A percentile compares a stretch with the other conserved stretches of the same genome.
Evolutionary conservation across 352 stramenopile genomes (phyloP).

Genomic region (Pythium diclinum): DNA sequence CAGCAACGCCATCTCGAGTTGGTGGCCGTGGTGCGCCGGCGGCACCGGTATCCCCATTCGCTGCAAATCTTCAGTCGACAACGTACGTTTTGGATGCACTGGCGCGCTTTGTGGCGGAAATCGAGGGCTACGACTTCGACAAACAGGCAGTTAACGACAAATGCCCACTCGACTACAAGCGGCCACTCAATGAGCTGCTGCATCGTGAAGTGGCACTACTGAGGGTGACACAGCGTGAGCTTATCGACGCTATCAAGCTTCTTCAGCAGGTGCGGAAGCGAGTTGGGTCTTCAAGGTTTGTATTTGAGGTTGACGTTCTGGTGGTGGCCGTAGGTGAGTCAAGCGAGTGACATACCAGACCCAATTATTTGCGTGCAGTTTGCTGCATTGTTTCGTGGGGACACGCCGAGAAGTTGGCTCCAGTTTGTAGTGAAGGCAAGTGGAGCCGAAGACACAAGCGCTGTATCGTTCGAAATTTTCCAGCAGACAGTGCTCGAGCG

Average conservation of each 20-base stretch:
- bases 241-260: slow-evolving; percentile 14
- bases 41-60: background rate
- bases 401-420: slow-evolving; percentile 8
- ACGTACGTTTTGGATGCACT: slow-evolving; percentile 13
- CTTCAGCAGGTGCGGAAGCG: slow-evolving; percentile 17
- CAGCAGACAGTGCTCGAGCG: slow-evolving; percentile 32
- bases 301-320: background rate
- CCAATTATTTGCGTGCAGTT: background rate
- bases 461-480: slow-evolving; percentile 32
- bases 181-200: slow-evolving; percentile 24
- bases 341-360: slow-evolving; percentile 7
- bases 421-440: background rate
- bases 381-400: slow-evolving; percentile 2
- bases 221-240: background rate
- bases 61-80: background rate
- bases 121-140: slow-evolving; percentile 19
- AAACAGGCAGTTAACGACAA: slow-evolving; percentile 3
- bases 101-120: slow-evolving; percentile 11
- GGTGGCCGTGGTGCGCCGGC: background rate
- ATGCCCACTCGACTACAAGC: slow-evolving; percentile 25
- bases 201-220: slow-evolving; percentile 15
- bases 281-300: background rate
- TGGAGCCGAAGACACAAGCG: background rate
- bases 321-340: slow-evolving; percentile 7
- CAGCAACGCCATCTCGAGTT: slow-evolving; percentile 1